phyloP scores from a whole-genome alignment of 305 asterid genomes.

The Stenogyne calaminthoides region DNA sequence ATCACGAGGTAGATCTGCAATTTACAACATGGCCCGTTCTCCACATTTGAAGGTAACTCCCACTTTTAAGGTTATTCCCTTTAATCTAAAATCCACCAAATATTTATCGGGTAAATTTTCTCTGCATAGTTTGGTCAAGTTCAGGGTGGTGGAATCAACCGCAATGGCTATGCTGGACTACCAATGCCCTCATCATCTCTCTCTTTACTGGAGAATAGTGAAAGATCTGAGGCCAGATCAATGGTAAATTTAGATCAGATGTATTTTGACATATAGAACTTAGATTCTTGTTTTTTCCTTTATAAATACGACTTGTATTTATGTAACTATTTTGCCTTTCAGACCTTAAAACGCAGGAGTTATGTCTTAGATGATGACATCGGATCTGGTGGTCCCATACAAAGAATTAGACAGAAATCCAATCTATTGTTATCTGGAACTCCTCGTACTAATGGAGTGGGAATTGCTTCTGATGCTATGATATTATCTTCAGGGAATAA shows the following conservation, averaged over 20 bases:
- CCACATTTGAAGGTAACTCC: slow-evolving; percentile 40
- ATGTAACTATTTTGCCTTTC: slow-evolving; percentile 25
- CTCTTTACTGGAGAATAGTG: slow-evolving; percentile 39
- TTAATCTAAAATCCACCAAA: too few species aligned
- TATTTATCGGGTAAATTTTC: slow-evolving; percentile 16
- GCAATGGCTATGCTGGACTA: slow-evolving; percentile 37
- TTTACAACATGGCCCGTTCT: slow-evolving; percentile 52
- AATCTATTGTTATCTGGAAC: slow-evolving; percentile 46
- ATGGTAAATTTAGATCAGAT: slow-evolving; percentile 38
- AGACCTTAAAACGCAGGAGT: slow-evolving; percentile 72
- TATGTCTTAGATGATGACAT: slow-evolving; percentile 62
- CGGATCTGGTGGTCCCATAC: slow-evolving; percentile 66
- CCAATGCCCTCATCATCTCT: slow-evolving; percentile 41
- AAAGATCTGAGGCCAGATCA: slow-evolving; percentile 42
- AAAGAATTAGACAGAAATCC: slow-evolving; percentile 69
- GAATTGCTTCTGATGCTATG: slow-evolving; percentile 39
- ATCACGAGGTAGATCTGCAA: slow-evolving; percentile 65
- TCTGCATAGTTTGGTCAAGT: slow-evolving; percentile 20
- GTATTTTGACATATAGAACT: slow-evolving; percentile 11
- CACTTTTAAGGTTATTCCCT: slow-evolving; percentile 25
- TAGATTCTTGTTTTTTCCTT: slow-evolving; percentile 15
- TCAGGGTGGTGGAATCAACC: slow-evolving; percentile 50
- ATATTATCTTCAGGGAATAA: slow-evolving; percentile 33
- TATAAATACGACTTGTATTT: background rate
- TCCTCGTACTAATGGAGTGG: slow-evolving; percentile 33